These are phyloP conservation scores for Paracamarosporium sp. DNA, from an alignment of 2,329 filamentous ascomycete genomes.

Conservation along the genomic window DNA sequence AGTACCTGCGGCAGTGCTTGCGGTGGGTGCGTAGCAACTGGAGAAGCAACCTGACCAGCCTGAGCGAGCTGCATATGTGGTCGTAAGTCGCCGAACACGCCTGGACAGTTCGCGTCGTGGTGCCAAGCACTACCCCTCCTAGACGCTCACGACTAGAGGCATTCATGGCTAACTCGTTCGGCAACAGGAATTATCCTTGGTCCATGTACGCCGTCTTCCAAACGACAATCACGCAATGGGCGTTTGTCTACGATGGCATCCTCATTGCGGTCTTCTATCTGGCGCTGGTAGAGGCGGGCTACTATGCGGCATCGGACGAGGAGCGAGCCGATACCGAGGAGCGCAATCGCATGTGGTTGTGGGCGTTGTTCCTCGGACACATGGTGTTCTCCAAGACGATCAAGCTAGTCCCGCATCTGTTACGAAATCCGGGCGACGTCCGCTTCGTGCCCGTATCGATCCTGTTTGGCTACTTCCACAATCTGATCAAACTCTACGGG, in stretches of 20 bases:
- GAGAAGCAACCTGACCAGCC: constrained; percentile 93
- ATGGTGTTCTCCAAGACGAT: constrained; percentile 85
- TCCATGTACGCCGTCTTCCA: constrained; percentile 92
- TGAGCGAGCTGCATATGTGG: constrained; percentile 85
- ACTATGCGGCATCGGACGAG: constrained; percentile 26
- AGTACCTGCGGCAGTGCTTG: constrained; percentile 91
- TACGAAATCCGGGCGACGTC: constrained; percentile 82
- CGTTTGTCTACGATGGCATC: constrained; percentile 75
- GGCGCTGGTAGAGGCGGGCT: constrained; percentile 39
- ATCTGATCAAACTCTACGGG: constrained; percentile 89
- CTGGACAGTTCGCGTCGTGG: constrained; percentile 28
- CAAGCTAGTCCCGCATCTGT: constrained; percentile 87
- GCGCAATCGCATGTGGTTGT: constrained; percentile 36
- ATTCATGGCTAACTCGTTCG: constrained; percentile 33
- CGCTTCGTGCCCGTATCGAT: constrained; percentile 84
- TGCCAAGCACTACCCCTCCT: constrained; percentile 40
- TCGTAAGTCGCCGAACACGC: constrained; percentile 66
- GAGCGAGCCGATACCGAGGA: constrained; percentile 20
- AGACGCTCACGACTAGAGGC: constrained; percentile 21
- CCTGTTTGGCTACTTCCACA: constrained; percentile 90
- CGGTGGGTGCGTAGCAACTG: constrained; percentile 97
- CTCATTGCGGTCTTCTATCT: constrained; percentile 40
- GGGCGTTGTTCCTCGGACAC: constrained; percentile 46
- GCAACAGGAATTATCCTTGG: constrained; percentile 82
- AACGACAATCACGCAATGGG: constrained; percentile 89